These are phyloP conservation scores for Vaccinium corymbosum DNA, from an alignment of 148 eudicot species.

Conservation along the genomic window DNA sequence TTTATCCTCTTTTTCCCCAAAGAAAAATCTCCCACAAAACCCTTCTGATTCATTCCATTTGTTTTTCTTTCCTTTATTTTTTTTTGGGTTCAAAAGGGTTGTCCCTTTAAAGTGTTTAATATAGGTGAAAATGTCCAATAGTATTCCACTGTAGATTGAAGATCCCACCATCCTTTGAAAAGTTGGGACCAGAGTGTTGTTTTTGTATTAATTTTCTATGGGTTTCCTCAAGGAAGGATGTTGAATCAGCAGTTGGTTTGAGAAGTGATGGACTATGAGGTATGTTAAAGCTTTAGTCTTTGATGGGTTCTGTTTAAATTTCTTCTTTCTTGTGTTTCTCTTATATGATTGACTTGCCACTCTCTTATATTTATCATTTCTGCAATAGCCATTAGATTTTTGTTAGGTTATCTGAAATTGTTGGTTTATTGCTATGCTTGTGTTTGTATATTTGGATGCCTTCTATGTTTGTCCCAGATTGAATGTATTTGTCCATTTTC, in stretches of 20 bases:
- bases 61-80: conserved; percentile 14
- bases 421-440: conserved; percentile 16
- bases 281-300: conserved; percentile 27
- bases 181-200: conserved; percentile 3
- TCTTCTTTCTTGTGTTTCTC: not conserved
- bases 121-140: not conserved
- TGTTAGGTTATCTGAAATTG: conserved; percentile 1
- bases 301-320: conserved; percentile 13
- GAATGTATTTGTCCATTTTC: not conserved
- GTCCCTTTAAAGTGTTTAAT: conserved; percentile 9
- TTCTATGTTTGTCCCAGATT: not conserved
- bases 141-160: conserved; percentile 18
- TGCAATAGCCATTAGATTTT: not conserved
- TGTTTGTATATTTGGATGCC: conserved; percentile 12
- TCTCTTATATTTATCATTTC: not conserved
- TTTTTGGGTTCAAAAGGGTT: conserved; percentile 10
- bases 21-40: not conserved
- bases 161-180: conserved; percentile 29
- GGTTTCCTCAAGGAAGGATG: not conserved
- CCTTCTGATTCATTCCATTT: conserved; percentile 27
- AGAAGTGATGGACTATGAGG: conserved; percentile 26
- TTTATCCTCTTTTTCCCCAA: not conserved
- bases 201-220: conserved; percentile 14
- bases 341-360: not conserved
- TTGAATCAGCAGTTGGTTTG: conserved; percentile 13